Conservation (phyloP, 2,329 filamentous ascomycete species). For the Fusarium praegraminearum region DNA sequence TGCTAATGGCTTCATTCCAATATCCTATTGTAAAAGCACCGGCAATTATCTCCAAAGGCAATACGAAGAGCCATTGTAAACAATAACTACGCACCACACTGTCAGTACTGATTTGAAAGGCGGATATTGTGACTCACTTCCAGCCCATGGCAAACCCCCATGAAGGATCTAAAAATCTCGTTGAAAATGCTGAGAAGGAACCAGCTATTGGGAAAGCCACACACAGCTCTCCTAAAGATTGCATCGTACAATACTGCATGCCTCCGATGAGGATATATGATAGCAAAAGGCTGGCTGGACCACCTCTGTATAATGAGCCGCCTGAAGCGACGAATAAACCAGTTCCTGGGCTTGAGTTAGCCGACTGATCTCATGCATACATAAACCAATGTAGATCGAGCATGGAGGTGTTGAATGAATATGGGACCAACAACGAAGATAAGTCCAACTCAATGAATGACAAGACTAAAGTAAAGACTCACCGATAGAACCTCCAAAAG, state of each 20-base stretch:
- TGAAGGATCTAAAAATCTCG: slow-evolving; percentile 89
- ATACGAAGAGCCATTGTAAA: slow-evolving; percentile 84
- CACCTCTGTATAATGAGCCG: slow-evolving; percentile 76
- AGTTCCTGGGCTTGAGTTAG: slow-evolving; percentile 64
- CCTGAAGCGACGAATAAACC: slow-evolving; percentile 90
- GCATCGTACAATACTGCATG: slow-evolving; percentile 93
- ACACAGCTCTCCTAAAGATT: slow-evolving; percentile 90
- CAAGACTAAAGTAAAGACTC: slow-evolving; percentile 28
- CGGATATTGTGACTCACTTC: slow-evolving; percentile 69
- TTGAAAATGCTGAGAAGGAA: slow-evolving; percentile 94
- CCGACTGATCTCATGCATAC: not conserved
- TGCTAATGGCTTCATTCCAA: slow-evolving; percentile 75
- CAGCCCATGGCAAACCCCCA: slow-evolving; percentile 97
- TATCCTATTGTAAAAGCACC: slow-evolving; percentile 86
- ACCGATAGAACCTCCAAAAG: slow-evolving; percentile 92
- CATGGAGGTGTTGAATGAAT: not conserved
- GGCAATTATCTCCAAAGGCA: slow-evolving; percentile 88
- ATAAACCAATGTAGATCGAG: not conserved
- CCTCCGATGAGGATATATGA: slow-evolving; percentile 81
- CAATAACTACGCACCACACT: slow-evolving; percentile 70
- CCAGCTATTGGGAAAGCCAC: slow-evolving; percentile 92
- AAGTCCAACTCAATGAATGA: no score
- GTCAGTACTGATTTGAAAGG: not conserved
- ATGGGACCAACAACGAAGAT: not conserved
- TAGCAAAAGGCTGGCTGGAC: slow-evolving; percentile 81